Percentiles rank a stretch among this genome's conserved stretches.
phyloP scores from a whole-genome alignment of 176 grass and related monocot species.

The Cenchrus fungigraminus region DNA sequence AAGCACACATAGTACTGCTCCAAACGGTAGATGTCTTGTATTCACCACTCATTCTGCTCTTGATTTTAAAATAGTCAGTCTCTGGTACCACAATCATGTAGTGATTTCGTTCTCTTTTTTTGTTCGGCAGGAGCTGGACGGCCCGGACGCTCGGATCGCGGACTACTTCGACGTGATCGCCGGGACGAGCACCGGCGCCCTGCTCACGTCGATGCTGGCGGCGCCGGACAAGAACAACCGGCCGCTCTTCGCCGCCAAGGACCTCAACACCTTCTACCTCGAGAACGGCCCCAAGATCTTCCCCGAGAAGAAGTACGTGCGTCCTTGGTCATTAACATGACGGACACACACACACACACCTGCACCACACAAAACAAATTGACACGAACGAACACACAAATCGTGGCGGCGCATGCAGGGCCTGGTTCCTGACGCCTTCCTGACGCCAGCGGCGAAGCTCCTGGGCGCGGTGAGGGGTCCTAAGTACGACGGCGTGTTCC shows the following conservation, averaged over 20 bases:
- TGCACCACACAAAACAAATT: too few species aligned
- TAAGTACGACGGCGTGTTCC: slow-evolving; percentile 64
- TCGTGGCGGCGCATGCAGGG: not conserved
- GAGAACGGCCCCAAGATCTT: slow-evolving; percentile 73
- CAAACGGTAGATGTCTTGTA: too few species aligned
- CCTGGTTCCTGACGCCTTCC: slow-evolving; percentile 3
- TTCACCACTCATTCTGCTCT: not conserved
- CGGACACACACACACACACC: not conserved
- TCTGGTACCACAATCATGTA: not conserved
- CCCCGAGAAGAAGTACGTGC: slow-evolving; percentile 38
- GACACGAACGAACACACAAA: not conserved
- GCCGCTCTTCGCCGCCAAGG: slow-evolving; percentile 62
- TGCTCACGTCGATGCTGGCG: slow-evolving; percentile 62
- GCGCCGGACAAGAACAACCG: slow-evolving; percentile 52
- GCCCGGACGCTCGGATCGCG: slow-evolving; percentile 53
- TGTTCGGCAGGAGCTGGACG: slow-evolving; percentile 56
- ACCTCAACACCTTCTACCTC: slow-evolving; percentile 56
- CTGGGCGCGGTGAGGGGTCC: not conserved
- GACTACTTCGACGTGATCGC: slow-evolving; percentile 78
- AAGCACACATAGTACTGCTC: too few species aligned
- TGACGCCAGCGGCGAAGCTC: not conserved
- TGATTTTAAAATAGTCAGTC: not conserved
- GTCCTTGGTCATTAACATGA: not conserved
- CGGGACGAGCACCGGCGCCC: slow-evolving; percentile 66
- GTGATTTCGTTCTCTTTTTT: not conserved